A percentile compares a stretch with the other conserved stretches of the same genome.
phyloP scores from a whole-genome alignment of 345 rosid species.

The Syzygium aqueum region DNA sequence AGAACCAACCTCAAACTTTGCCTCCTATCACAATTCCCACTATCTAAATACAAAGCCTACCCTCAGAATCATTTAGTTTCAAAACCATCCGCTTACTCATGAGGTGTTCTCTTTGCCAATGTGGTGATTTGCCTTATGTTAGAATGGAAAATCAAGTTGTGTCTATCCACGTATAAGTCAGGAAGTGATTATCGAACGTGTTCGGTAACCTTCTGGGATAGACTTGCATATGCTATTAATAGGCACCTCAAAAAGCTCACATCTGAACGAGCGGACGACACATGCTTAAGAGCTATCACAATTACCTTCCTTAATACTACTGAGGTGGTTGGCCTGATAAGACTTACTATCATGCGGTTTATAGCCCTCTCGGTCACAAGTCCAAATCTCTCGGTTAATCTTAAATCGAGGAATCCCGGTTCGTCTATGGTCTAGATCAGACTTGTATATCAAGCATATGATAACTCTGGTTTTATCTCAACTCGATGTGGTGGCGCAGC shows the following conservation, averaged over 20 bases:
- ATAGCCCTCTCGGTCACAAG: not conserved
- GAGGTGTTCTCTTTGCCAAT: not conserved
- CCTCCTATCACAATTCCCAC: not conserved
- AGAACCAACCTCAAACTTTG: not conserved
- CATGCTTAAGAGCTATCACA: not conserved
- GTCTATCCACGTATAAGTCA: no score
- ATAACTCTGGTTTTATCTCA: not conserved
- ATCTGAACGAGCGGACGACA: not conserved
- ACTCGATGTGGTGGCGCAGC: not conserved
- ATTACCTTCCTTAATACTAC: not conserved
- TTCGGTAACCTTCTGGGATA: not conserved
- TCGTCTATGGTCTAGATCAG: not conserved
- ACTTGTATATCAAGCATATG: not conserved
- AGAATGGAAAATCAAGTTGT: not conserved
- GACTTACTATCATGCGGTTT: not conserved
- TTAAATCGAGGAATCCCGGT: not conserved
- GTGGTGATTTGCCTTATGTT: not conserved
- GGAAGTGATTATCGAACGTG: not conserved
- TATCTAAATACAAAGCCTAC: not conserved
- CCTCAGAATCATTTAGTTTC: not conserved
- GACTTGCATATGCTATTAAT: not conserved
- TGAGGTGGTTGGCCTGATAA: not conserved
- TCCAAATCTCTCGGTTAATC: not conserved
- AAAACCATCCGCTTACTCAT: not conserved
- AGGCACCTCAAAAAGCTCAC: not conserved